Evolutionary conservation across 768 basidiomycete genomes (phyloP).

Genomic region (Inosperma sp.): DNA sequence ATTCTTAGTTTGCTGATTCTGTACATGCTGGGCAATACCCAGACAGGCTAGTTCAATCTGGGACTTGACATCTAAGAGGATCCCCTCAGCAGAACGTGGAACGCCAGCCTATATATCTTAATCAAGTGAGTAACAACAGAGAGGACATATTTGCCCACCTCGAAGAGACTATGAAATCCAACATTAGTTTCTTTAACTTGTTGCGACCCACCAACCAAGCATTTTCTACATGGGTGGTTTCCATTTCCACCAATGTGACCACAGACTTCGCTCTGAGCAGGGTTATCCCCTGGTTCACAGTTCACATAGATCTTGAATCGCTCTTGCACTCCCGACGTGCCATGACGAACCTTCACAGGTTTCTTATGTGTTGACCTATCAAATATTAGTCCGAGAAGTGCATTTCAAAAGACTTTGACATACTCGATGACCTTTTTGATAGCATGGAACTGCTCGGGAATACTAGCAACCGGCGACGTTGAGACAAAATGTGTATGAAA

Average conservation of each 20-base stretch:
- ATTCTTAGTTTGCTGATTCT: slow-evolving; percentile 23
- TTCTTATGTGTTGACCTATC: slow-evolving; percentile 24
- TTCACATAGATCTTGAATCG: slow-evolving; percentile 21
- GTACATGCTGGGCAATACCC: slow-evolving; percentile 25
- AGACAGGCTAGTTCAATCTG: slow-evolving; percentile 28
- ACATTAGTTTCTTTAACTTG: slow-evolving; percentile 25
- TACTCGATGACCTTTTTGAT: slow-evolving; percentile 32
- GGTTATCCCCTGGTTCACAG: slow-evolving; percentile 14
- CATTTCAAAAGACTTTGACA: slow-evolving; percentile 9
- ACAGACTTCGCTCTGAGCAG: background rate
- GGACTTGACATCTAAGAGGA: slow-evolving; percentile 18
- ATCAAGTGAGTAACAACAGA: background rate
- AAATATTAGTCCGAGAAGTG: background rate
- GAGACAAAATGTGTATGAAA: slow-evolving; percentile 37
- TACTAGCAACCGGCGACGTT: slow-evolving; percentile 35
- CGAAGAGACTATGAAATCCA: slow-evolving; percentile 31
- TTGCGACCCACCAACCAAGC: slow-evolving; percentile 29
- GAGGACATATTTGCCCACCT: slow-evolving; percentile 12
- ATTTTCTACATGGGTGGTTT: slow-evolving; percentile 18
- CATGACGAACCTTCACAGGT: slow-evolving; percentile 28
- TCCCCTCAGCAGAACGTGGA: slow-evolving; percentile 16
- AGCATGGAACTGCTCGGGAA: slow-evolving; percentile 35
- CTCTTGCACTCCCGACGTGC: slow-evolving; percentile 15
- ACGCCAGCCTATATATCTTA: slow-evolving; percentile 18
- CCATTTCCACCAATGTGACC: slow-evolving; percentile 1